Base-by-base conservation (phyloP, 352 stramenopile genomes). In the Phytophthora pisi region DNA sequence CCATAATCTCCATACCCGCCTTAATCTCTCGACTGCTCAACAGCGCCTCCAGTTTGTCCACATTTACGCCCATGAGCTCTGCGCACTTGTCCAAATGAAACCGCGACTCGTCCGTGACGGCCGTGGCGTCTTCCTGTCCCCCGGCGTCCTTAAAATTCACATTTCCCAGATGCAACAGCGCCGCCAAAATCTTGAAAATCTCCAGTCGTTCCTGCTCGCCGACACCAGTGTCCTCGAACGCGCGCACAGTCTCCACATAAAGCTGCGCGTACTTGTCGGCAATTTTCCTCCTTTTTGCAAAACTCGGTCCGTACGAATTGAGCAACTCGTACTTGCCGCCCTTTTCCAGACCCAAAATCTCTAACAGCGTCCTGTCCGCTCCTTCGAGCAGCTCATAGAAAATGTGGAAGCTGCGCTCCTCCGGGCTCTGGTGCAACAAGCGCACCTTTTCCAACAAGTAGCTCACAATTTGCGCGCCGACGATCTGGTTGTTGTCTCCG, bases 361-460 rank as follows among this genome's bases (percentile, higher is more conserved):
- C 74, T 5, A 96, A 70, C 57, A 91, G 61, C 23, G 85, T 77
- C 28, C 90, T 78, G 26, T 87, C 79, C 7, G 71, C 78, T 42
- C 91, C 92, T 54, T 96, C 92, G n/a, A 91, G 79, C 42, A 98
- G 88, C 74, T 98, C 90, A 70, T 98, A 98, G 70, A 98, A 98
- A 62, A 98, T 92, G 70, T 98, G 96, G 70, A 98, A 98, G 68
- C 96, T 98, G 30, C 95, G 78, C 75, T 98, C 96, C 46, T 94
- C 82, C 7, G 86, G 79, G 10, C 88, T 96, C 68, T 99, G 96
- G 57, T 97, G 96, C 38, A 98, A 88, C 40, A 99, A 71, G 7
- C 97, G 89, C 38, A 98, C 95, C 72, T 99, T 99, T 74, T 99
- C 96, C 6, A 99, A 76, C n/a, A 99, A 84, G 63, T 99, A 99